These are phyloP conservation scores for Fusarium stilboides DNA, from an alignment of 2,329 filamentous ascomycete genomes.

Conservation along the genomic window DNA sequence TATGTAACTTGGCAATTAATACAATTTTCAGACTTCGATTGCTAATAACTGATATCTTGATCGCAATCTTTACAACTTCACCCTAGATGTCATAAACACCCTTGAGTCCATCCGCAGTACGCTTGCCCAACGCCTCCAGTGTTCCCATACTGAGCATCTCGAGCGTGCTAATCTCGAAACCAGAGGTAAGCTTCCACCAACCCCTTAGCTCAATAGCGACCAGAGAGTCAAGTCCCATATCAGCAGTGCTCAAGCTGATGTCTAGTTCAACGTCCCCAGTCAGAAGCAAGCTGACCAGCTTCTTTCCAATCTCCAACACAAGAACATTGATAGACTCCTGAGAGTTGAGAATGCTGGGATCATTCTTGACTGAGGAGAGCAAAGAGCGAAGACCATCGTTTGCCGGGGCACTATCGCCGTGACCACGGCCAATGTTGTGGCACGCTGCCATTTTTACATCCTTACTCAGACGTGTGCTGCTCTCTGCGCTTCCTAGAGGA, in stretches of 20 bases:
- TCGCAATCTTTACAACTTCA: too few species aligned
- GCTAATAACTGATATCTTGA: too few species aligned
- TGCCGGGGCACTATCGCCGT: not conserved
- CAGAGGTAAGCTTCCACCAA: not conserved
- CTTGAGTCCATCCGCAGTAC: too few species aligned
- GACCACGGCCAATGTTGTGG: not conserved
- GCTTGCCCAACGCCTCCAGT: not conserved
- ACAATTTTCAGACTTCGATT: too few species aligned
- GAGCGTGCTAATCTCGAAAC: not conserved
- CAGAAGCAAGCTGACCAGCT: not conserved
- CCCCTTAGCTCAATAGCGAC: not conserved
- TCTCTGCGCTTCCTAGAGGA: not conserved
- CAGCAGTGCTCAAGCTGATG: not conserved
- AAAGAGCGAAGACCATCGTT: not conserved
- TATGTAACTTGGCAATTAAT: too few species aligned
- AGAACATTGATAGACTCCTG: not conserved
- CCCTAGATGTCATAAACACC: too few species aligned
- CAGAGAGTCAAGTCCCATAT: not conserved
- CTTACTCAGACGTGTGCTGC: not conserved
- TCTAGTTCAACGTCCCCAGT: not conserved
- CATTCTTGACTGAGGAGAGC: not conserved
- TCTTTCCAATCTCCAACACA: conserved; percentile 1
- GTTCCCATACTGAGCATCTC: not conserved
- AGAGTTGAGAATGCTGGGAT: not conserved
- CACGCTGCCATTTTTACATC: not conserved